phyloP scores from a whole-genome alignment of 495 filamentous ascomycete genomes.

The Chaetomium tenue region DNA sequence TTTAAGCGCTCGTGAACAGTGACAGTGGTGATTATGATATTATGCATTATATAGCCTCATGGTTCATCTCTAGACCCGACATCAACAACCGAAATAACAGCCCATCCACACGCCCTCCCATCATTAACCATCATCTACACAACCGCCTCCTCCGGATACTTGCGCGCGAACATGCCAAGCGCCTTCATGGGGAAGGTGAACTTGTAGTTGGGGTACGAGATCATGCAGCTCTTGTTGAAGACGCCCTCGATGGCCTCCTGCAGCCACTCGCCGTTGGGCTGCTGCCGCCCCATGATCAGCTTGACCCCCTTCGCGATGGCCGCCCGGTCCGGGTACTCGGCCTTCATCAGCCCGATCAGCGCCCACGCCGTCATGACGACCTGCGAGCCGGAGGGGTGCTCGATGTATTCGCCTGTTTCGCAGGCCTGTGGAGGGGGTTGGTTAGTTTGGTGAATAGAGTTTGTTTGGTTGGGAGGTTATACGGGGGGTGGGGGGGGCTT shows the following conservation, averaged over 20 bases:
- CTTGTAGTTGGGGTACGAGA: constrained; percentile 99
- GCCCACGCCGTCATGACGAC: constrained; percentile 95
- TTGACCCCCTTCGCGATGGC: constrained; percentile 72
- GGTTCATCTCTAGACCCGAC: not conserved
- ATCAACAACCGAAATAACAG: not conserved
- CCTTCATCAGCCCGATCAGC: constrained; percentile 78
- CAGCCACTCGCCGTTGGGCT: constrained; percentile 85
- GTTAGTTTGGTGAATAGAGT: not conserved
- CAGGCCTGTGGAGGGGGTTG: constrained; percentile 43
- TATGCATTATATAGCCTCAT: not conserved
- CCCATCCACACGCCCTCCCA: not conserved
- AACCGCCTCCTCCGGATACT: constrained; percentile 64
- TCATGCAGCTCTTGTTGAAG: constrained; percentile 99
- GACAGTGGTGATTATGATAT: not conserved
- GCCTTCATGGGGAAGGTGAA: constrained; percentile 94
- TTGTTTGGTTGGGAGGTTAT: not conserved
- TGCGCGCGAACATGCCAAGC: constrained; percentile 78
- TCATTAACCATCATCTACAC: constrained; percentile 25
- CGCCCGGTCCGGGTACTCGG: constrained; percentile 71
- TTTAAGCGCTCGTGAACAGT: not conserved
- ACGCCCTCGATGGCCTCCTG: constrained; percentile 97
- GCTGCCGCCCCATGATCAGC: constrained; percentile 82
- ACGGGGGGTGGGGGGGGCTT: constrained; percentile 34
- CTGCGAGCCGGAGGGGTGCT: constrained; percentile 62
- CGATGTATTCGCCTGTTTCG: constrained; percentile 52